phyloP scores from a whole-genome alignment of 2,329 filamentous ascomycete species.

The Nemania diffusa region DNA sequence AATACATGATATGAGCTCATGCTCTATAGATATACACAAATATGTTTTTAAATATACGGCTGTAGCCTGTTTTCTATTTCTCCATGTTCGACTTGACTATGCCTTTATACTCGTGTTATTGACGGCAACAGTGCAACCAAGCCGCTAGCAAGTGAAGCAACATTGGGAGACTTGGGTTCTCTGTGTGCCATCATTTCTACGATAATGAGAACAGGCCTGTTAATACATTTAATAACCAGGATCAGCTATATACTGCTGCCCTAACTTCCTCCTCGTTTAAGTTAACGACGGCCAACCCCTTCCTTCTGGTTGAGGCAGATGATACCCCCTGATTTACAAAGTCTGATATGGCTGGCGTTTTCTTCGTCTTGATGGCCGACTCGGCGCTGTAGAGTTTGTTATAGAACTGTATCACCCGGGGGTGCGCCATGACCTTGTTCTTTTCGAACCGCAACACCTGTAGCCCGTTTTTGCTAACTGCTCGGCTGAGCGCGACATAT shows the following conservation, averaged over 20 bases:
- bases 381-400: constrained; percentile 81
- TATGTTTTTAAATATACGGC: background rate
- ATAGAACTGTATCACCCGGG: constrained; percentile 87
- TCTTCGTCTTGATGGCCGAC: constrained; percentile 53
- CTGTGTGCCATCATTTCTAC: background rate
- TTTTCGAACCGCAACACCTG: constrained; percentile 91
- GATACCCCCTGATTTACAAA: constrained; percentile 51
- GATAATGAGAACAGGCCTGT: constrained; percentile 1
- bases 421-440: constrained; percentile 92
- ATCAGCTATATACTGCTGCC: constrained; percentile 58
- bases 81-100: background rate
- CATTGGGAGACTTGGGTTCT: background rate
- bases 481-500: constrained; percentile 94
- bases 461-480: constrained; percentile 85
- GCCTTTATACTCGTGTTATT: background rate
- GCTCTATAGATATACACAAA: background rate
- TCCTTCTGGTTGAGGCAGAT: constrained; percentile 14
- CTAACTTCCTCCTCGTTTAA: constrained; percentile 63
- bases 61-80: background rate
- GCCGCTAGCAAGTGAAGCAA: background rate
- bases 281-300: constrained; percentile 41
- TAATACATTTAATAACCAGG: constrained; percentile 1
- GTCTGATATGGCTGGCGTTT: constrained; percentile 52
- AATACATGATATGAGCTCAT: background rate
- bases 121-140: background rate